Base-by-base conservation (phyloP, 106 monocot genomes). In the Platanthera guangdongensis region DNA sequence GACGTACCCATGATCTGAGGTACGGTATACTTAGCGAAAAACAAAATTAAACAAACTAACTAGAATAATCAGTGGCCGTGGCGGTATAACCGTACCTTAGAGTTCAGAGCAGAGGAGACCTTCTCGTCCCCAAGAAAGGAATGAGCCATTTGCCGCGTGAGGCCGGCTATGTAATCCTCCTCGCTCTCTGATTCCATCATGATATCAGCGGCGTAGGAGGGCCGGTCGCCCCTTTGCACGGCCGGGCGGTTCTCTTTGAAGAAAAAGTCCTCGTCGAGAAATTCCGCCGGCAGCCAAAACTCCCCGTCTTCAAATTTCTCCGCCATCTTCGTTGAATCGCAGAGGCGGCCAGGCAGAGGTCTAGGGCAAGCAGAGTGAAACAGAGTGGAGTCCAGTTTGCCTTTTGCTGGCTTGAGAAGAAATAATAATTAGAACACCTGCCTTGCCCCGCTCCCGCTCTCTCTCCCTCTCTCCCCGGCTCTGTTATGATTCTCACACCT, bases 141-240 rank as follows among this genome's bases (percentile, higher is more conserved):
- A 59, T 72, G 79, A 8, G 85, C 84, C 81, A 88, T 83, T 78
- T 75, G 77, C 9, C 77, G 84, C 2, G 86, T 73, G 16, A 90
- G 77, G 30, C 81, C 84, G 11, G 85, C 83, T 53, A 85, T 28
- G 78, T 60, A 85, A 30, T 84, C 86, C 72, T 86, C 87, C 76
- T 92, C 87, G 81, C 79, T 74, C 77, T 82, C 85, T 13, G 79
- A 71, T 64, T 57, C 81, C 70, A 46, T 47, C 52, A 22, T 72
- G 74, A 73, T 45, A 54, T 74, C 76, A 28, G 3, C 39, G 39
- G 64, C 71, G 47, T 39, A 63, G 7, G 52, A 73, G 18, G 19
- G 21, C 10, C 22, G 21, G 39, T 39, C 3, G 5, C 16, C 5
- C 50, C 22, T n/a, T 70, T 9, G 6, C 22, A 9, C 72, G 0